A percentile compares a stretch with the other conserved stretches of the same genome.
These are phyloP conservation scores for Aspergillus ibericus DNA, from an alignment of 2,329 filamentous ascomycete genomes.

Conservation along the genomic window DNA sequence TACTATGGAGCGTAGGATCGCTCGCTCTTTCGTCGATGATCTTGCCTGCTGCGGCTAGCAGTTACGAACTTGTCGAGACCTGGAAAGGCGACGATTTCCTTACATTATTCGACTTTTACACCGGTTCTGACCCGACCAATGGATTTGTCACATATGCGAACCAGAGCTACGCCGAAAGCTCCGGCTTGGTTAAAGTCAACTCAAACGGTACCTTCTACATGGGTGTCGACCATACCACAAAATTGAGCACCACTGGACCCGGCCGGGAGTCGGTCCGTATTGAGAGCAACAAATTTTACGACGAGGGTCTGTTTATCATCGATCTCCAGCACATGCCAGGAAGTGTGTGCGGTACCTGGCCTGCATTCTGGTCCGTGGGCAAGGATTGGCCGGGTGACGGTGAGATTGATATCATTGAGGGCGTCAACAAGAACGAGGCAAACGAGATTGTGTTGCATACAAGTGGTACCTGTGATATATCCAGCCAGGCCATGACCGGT, in stretches of 20 bases:
- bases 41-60: conserved; percentile 22
- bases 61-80: conserved; percentile 42
- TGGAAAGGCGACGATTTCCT: conserved; percentile 52
- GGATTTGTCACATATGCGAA: conserved; percentile 54
- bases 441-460: conserved; percentile 54
- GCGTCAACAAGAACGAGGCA: conserved; percentile 47
- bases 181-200: conserved; percentile 38
- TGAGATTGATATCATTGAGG: conserved; percentile 56
- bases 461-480: conserved; percentile 44
- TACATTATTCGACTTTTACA: conserved; percentile 52
- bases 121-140: conserved; percentile 48
- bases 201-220: conserved; percentile 42
- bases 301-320: conserved; percentile 48
- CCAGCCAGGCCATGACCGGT: conserved; percentile 49
- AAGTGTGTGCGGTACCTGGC: conserved; percentile 53
- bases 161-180: conserved; percentile 38
- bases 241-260: conserved; percentile 34
- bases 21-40: conserved; percentile 31
- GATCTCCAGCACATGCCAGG: conserved; percentile 52
- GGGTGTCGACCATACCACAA: conserved; percentile 45
- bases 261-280: conserved; percentile 50
- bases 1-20: conserved; percentile 32
- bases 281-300: conserved; percentile 45
- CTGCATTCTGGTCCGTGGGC: conserved; percentile 50
- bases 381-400: conserved; percentile 44